Evolutionary conservation across 352 stramenopile species (phyloP), one percentile per base, ranked within the genome.

Genomic region (Discostella stelligera): DNA sequence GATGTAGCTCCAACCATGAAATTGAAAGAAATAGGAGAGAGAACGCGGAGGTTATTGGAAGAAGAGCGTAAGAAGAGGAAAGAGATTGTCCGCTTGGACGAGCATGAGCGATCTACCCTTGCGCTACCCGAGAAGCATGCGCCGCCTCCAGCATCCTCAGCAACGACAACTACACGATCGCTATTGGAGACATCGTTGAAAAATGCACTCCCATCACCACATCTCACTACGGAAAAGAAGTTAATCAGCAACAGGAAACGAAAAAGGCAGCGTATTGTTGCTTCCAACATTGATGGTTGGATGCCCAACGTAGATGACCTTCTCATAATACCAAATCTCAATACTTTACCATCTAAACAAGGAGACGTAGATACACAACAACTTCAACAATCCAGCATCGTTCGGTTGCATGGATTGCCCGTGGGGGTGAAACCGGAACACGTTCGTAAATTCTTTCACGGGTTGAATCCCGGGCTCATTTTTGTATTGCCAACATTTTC

Each of bases 371-470:
- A 32, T 39, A 2, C 39, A 49, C 27, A 84, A 18, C 27, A 86
- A 41, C 66, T 87, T 27, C 41, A 79, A 52, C 63, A 62, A 53
- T 92, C 86, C 10, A 83, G 76, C 52, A 66, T 85, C 20, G 69
- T 92, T 10, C 68, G 77, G 61, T 60, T 92, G 13, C 84, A 92
- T 63, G 84, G 82, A 48, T 73, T 92, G 59, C 84, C 84, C 23
- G 7, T 79, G 32, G 70, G 68, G 52, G 76, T 79, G 23, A 85
- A 76, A 23, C 53, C 67, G 10, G 75, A 84, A 73, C 39, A 85
- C 2, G 77, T 92, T 21, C 72, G 71, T 23, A 83, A 82, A 72
- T 90, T 91, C 59, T 92, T 90, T 59, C 63, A 81, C 16, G 87
- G 87, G 18, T 59, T 92, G 2, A 59, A 85, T 70, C 72, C 74